Conservation (phyloP, 371 early-diverging fungal species). For the Mucor mucedo region DNA sequence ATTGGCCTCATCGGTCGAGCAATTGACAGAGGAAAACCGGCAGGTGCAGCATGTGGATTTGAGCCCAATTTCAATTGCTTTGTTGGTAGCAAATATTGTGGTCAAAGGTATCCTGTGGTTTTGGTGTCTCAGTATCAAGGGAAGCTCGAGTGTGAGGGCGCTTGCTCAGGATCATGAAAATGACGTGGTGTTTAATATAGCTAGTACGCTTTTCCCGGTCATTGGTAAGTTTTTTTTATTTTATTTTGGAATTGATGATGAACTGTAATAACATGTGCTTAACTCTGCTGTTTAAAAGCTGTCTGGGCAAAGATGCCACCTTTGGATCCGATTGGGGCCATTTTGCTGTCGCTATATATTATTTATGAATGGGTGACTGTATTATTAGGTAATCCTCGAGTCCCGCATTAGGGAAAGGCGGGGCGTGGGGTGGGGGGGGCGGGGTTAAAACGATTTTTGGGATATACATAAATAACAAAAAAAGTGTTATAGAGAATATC, state of each 20-base stretch:
- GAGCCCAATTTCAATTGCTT: conserved; percentile 34
- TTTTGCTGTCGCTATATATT: conserved; percentile 61
- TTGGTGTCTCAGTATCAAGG: conserved; percentile 65
- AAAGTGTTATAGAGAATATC: conserved; percentile 49
- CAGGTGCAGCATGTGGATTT: conserved; percentile 50
- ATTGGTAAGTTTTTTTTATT: conserved; percentile 44
- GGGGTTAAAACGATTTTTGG: no score
- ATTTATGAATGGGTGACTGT: conserved; percentile 65
- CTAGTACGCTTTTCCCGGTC: conserved; percentile 59
- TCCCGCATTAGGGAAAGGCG: no score
- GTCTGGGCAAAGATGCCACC: conserved; percentile 26
- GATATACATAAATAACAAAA: neutral
- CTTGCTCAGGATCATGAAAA: conserved; percentile 69
- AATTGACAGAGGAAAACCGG: conserved; percentile 34
- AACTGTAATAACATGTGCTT: neutral
- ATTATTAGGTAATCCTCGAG: conserved; percentile 27
- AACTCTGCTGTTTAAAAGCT: neutral
- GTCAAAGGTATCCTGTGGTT: conserved; percentile 58
- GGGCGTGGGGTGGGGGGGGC: no score
- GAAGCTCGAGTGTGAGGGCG: conserved; percentile 62
- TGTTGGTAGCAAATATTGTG: conserved; percentile 52
- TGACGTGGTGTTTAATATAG: conserved; percentile 66
- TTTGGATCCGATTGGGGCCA: conserved; percentile 67
- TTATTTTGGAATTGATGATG: neutral
- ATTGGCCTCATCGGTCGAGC: conserved; percentile 53